Base-by-base conservation (phyloP, 768 basidiomycete genomes). In the Podaxis carcinomalis region DNA sequence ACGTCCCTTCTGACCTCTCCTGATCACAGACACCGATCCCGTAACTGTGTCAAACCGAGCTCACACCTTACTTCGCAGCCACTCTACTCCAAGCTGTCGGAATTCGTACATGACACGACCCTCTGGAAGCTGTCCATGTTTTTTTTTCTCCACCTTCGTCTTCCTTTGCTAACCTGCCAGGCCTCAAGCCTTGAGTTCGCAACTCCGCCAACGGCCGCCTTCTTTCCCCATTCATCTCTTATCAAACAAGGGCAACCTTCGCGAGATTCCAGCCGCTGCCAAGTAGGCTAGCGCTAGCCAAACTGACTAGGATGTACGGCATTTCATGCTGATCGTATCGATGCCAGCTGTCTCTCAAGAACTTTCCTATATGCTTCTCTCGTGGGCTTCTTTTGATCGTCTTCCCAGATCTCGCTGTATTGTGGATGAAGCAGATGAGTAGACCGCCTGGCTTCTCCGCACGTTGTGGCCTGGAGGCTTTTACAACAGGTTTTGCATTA, bases 221-320 rank as follows among this genome's bases (percentile, higher is more conserved):
- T 53, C 51, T 53, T 52, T 47, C 59, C 59, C 53, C 59, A 44
- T 46, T 60, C 59, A 46, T 42, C 51, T 46, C 40, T 53, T n/a
- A 53, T 60, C 59, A 52, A 60, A 52, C 40, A 53, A 60, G 27
- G 50, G 14, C 49, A 52, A 27, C 57, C 37, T 59, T 60, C 58
- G 27, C 25, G 57, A 23, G 57, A 50, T 50, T 51, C 55, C 42
- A 47, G 16, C 21, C 27, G 25, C 16, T 10, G 3, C 19, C 37
- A 14, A 28, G 44, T 21, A 27, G 32, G 25, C 32, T n/a, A 23
- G 16, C 25, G 10, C 16, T 14, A 35, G 25, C 14, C 25, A 11
- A 32, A 1, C 32, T 32, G 32, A 9, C 32, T 32, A 23, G 32
- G 32, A 53, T 53, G 52, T 25, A 37, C 51, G 51, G 32, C 28